Percentiles rank a stretch among this genome's conserved stretches.
These are phyloP conservation scores for Lachancea lanzarotensis DNA, from an alignment of 805 yeast genomes.

Conservation along the genomic window DNA sequence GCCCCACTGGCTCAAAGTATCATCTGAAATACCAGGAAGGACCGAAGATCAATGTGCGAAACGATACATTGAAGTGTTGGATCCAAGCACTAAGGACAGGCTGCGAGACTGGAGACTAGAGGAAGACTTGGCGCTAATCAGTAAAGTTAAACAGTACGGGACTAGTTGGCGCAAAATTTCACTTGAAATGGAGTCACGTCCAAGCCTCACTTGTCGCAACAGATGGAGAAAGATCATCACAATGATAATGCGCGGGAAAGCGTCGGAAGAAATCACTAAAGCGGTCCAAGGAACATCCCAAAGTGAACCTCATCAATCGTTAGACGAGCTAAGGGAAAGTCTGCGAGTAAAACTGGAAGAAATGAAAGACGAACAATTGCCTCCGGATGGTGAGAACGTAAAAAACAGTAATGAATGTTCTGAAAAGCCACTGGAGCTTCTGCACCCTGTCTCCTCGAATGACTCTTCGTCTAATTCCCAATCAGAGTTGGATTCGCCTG, in stretches of 20 bases:
- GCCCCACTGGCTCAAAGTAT: slow-evolving; percentile 79
- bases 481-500: background rate
- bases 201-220: slow-evolving; percentile 84
- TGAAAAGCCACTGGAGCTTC: background rate
- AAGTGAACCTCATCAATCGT: slow-evolving; percentile 2
- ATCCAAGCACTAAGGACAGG: slow-evolving; percentile 71
- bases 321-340: slow-evolving; percentile 7
- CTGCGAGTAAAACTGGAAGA: slow-evolving; percentile 6
- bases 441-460: background rate
- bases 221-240: slow-evolving; percentile 86
- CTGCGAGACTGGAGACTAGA: slow-evolving; percentile 71
- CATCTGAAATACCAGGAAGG: slow-evolving; percentile 69
- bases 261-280: slow-evolving; percentile 44
- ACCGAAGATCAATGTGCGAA: slow-evolving; percentile 95
- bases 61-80: slow-evolving; percentile 79
- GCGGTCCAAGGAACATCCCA: slow-evolving; percentile 38
- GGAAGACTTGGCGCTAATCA: slow-evolving; percentile 69
- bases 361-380: slow-evolving; percentile 3
- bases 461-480: background rate
- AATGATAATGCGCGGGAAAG: slow-evolving; percentile 62
- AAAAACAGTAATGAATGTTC: background rate
- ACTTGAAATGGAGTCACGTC: slow-evolving; percentile 63
- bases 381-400: background rate
- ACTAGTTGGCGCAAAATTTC: slow-evolving; percentile 87
- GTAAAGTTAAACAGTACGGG: slow-evolving; percentile 62